These are phyloP conservation scores for Hygrophoropsis aurantiaca DNA, from an alignment of 768 basidiomycete genomes.

Conservation along the genomic window DNA sequence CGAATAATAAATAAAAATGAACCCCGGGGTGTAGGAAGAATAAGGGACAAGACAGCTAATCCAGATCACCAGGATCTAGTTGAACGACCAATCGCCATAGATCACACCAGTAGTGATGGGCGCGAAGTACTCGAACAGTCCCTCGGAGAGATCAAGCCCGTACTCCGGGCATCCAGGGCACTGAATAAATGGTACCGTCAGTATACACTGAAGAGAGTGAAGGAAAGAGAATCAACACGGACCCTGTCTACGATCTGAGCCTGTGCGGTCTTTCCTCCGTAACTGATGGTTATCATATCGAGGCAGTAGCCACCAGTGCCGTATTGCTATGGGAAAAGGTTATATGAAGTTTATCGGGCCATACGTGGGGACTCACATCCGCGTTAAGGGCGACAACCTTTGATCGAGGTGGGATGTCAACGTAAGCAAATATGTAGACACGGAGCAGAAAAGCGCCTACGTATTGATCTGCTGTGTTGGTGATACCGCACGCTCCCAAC, in stretches of 20 bases:
- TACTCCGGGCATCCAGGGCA: slow-evolving; percentile 66
- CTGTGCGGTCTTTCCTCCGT: slow-evolving; percentile 48
- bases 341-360: slow-evolving; percentile 8
- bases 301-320: slow-evolving; percentile 61
- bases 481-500: slow-evolving; percentile 33
- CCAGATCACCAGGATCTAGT: no score
- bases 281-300: slow-evolving; percentile 58
- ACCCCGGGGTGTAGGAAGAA: no score
- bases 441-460: slow-evolving; percentile 41
- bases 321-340: slow-evolving; percentile 45
- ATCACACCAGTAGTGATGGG: slow-evolving; percentile 49
- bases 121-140: slow-evolving; percentile 64
- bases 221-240: background rate
- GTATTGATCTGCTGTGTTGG: slow-evolving; percentile 4
- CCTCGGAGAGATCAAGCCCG: slow-evolving; percentile 68
- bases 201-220: background rate
- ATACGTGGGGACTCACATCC: slow-evolving; percentile 24
- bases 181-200: slow-evolving; percentile 27
- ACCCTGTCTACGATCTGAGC: slow-evolving; percentile 68
- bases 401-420: background rate
- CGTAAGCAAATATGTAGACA: slow-evolving; percentile 37
- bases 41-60: no score
- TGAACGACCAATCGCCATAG: slow-evolving; percentile 58
- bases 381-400: slow-evolving; percentile 48
- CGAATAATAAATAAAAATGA: no score